These are phyloP conservation scores for Chlamydomonas reinhardtii DNA, from an alignment of 163 green algal species.

Conservation along the genomic window DNA sequence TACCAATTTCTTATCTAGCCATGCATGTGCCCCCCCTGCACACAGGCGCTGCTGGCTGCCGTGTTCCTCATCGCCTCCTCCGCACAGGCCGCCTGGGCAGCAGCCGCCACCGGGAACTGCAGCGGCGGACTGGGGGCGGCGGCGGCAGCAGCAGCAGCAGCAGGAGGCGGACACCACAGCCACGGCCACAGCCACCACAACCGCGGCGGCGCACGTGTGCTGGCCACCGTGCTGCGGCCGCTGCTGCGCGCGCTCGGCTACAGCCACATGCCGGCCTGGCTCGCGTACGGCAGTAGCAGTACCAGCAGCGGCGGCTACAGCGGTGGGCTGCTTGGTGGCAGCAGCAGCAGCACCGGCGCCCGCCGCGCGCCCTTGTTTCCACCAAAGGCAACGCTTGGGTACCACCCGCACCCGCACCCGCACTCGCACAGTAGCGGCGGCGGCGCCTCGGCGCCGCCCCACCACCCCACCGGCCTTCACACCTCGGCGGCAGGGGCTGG, in stretches of 20 bases:
- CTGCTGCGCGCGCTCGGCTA: background rate
- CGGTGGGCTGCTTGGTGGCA: too few species aligned
- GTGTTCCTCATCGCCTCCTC: constrained; percentile 33
- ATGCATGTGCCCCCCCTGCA: too few species aligned
- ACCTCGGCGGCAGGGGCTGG: background rate
- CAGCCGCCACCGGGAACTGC: background rate
- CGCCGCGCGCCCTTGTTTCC: background rate
- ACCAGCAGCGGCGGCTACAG: too few species aligned
- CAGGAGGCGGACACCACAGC: too few species aligned
- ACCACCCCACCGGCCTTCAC: background rate
- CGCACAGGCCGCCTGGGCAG: background rate
- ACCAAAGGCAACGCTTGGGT: background rate
- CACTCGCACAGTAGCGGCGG: background rate
- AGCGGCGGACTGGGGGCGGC: background rate
- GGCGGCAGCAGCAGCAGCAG: background rate
- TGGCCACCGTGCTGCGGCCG: background rate
- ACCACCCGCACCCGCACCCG: background rate
- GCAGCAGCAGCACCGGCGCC: too few species aligned
- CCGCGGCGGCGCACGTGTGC: too few species aligned
- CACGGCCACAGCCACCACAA: too few species aligned
- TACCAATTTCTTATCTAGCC: too few species aligned
- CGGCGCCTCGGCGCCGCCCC: too few species aligned
- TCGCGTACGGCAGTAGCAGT: too few species aligned
- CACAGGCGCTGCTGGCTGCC: constrained; percentile 40
- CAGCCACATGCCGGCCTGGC: too few species aligned